These are phyloP conservation scores for Prunus yedoensis DNA, from an alignment of 331 rosid genomes.

Conservation along the genomic window DNA sequence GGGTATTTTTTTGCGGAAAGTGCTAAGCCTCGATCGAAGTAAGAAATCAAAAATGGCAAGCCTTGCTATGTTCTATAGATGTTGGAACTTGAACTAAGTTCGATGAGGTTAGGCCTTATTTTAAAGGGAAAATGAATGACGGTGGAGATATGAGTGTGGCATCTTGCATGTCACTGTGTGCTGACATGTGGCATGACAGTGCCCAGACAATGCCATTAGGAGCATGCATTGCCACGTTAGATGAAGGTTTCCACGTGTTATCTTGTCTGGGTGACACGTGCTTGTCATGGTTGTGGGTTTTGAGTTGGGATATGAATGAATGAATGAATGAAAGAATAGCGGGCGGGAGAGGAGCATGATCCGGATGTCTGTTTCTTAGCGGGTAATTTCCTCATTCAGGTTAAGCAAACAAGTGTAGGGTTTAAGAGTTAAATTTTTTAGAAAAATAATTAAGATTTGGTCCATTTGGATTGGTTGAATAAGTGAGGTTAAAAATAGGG, in stretches of 20 bases:
- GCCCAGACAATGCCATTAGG: not conserved
- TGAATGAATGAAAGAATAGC: not conserved
- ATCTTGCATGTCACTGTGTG: constrained; percentile 35
- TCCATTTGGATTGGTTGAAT: no score
- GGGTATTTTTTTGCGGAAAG: not conserved
- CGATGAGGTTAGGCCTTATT: not conserved
- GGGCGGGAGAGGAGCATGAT: not conserved
- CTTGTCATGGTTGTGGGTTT: not conserved
- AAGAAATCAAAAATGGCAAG: not conserved
- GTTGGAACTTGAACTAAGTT: not conserved
- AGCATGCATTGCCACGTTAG: constrained; percentile 38
- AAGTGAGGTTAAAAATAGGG: no score
- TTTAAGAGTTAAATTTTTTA: no score
- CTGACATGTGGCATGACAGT: constrained; percentile 23
- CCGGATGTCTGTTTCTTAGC: no score
- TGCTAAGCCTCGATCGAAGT: not conserved
- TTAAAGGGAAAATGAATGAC: constrained; percentile 21
- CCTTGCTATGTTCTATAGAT: not conserved
- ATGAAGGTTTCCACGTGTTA: constrained; percentile 24
- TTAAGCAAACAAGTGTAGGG: no score
- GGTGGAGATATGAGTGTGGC: constrained; percentile 25
- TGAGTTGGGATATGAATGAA: not conserved
- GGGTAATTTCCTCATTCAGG: no score
- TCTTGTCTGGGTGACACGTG: not conserved
- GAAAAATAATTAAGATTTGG: no score